Percentiles rank a stretch among this genome's conserved stretches.
Evolutionary conservation across 2,329 filamentous ascomycete species (phyloP).

Genomic region (Pseudovirgaria hyperparasitica): DNA sequence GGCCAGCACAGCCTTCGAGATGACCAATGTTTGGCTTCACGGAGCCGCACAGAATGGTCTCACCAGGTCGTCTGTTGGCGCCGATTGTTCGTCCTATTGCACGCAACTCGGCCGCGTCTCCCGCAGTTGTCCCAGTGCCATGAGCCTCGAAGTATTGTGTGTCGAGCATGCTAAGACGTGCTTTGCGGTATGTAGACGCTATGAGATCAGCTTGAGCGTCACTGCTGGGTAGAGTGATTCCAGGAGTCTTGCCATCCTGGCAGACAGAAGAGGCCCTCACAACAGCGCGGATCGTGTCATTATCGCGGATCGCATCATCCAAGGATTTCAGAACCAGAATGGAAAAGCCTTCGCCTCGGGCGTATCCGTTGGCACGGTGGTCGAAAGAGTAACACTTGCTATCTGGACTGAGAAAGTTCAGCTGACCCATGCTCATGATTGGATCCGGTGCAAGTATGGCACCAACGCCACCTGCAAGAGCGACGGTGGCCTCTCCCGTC

Average conservation of each 20-base stretch:
- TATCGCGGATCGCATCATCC: slow-evolving; percentile 40
- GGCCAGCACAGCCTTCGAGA: slow-evolving; percentile 22
- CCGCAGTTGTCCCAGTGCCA: slow-evolving; percentile 28
- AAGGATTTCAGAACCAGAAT: slow-evolving; percentile 44
- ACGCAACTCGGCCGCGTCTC: too few species aligned
- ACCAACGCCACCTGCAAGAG: neutral
- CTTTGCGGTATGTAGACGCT: slow-evolving; percentile 17
- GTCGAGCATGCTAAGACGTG: slow-evolving; percentile 11
- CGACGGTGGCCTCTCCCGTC: slow-evolving; percentile 10
- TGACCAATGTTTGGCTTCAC: slow-evolving; percentile 27
- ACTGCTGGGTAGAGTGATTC: slow-evolving; percentile 41
- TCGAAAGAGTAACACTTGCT: slow-evolving; percentile 29
- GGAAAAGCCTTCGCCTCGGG: slow-evolving; percentile 46
- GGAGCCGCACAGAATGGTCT: too few species aligned
- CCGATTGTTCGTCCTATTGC: too few species aligned
- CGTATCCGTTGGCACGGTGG: slow-evolving; percentile 48
- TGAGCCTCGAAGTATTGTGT: slow-evolving; percentile 16
- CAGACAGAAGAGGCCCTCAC: slow-evolving; percentile 24
- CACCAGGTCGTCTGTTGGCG: too few species aligned
- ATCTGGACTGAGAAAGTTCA: slow-evolving; percentile 13
- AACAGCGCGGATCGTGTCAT: slow-evolving; percentile 35
- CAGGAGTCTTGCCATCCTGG: slow-evolving; percentile 39
- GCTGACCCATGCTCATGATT: slow-evolving; percentile 1
- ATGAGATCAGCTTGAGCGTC: slow-evolving; percentile 30
- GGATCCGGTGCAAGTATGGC: slow-evolving; percentile 1